Evolutionary conservation across 495 filamentous ascomycete genomes (phyloP).

Genomic region (Daldinia vernicosa): DNA sequence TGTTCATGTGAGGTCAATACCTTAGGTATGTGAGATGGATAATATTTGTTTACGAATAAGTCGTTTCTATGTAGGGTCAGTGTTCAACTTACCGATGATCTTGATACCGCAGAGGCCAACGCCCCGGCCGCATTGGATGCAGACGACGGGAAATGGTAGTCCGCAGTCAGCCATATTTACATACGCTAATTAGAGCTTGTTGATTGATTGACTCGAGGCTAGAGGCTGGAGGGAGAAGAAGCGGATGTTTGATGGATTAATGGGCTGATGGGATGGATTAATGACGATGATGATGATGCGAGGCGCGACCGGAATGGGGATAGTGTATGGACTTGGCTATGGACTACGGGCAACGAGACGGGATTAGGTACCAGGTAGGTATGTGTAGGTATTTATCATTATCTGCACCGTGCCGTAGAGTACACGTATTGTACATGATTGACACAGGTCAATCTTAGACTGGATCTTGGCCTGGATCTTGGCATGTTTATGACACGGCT

Average conservation of each 20-base stretch:
- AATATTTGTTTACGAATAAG: neutral
- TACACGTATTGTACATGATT: neutral
- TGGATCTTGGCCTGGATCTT: conserved; percentile 1
- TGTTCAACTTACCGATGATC: conserved; percentile 32
- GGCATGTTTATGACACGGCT: neutral
- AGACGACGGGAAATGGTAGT: conserved; percentile 41
- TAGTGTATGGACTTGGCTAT: conserved; percentile 14
- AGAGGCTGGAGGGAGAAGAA: conserved; percentile 47
- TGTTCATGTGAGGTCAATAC: neutral
- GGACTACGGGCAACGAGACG: neutral
- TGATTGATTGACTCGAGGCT: conserved; percentile 29
- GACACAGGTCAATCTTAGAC: neutral
- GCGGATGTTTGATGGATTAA: conserved; percentile 67
- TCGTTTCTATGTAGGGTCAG: neutral
- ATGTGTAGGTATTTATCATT: neutral
- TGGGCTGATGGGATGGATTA: conserved; percentile 51
- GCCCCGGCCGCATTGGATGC: conserved; percentile 39
- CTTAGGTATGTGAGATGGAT: too few species aligned
- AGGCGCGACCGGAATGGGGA: conserved; percentile 61
- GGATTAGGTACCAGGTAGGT: neutral
- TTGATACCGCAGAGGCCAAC: conserved; percentile 42
- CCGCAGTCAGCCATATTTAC: conserved; percentile 38
- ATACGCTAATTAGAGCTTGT: neutral
- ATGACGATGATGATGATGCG: conserved; percentile 70
- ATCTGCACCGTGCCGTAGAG: neutral